Percentiles rank a stretch among this genome's conserved stretches.
phyloP scores from a whole-genome alignment of 2,329 filamentous ascomycete genomes.

The Hawksworthiomyces lignivorus region DNA sequence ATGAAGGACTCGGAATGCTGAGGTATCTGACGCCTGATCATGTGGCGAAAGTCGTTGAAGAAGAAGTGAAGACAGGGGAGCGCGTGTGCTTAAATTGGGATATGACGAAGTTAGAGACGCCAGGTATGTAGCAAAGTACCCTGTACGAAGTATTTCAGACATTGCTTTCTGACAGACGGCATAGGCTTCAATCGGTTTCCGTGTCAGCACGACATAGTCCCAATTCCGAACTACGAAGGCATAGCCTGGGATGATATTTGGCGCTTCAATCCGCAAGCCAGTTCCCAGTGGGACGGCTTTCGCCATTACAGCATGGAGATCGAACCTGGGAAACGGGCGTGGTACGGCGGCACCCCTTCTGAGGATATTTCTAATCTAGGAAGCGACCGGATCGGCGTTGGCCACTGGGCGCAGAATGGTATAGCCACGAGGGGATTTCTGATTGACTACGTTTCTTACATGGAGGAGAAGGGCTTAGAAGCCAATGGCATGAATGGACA shows the following conservation, averaged over 20 bases:
- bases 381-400: constrained; percentile 6
- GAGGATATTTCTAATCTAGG: not conserved
- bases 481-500: constrained; percentile 32
- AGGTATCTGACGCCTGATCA: constrained; percentile 37
- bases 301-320: constrained; percentile 5
- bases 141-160: no score
- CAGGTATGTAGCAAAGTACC: not conserved
- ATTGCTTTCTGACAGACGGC: not conserved
- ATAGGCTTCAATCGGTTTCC: constrained; percentile 5
- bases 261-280: constrained; percentile 14
- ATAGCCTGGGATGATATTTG: constrained; percentile 27
- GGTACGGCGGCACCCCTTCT: constrained; percentile 4
- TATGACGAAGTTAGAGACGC: constrained; percentile 5
- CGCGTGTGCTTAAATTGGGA: constrained; percentile 32
- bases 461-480: constrained; percentile 26
- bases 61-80: constrained; percentile 43
- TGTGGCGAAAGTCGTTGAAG: constrained; percentile 29
- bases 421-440: constrained; percentile 44
- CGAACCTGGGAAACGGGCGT: not conserved
- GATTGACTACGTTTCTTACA: constrained; percentile 42
- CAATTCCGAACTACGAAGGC: constrained; percentile 6
- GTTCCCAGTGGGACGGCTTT: constrained; percentile 9
- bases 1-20: constrained; percentile 34
- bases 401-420: constrained; percentile 19
- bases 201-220: constrained; percentile 3